These are phyloP conservation scores for Microcos paniculata DNA, from an alignment of 345 rosid species.

Conservation along the genomic window DNA sequence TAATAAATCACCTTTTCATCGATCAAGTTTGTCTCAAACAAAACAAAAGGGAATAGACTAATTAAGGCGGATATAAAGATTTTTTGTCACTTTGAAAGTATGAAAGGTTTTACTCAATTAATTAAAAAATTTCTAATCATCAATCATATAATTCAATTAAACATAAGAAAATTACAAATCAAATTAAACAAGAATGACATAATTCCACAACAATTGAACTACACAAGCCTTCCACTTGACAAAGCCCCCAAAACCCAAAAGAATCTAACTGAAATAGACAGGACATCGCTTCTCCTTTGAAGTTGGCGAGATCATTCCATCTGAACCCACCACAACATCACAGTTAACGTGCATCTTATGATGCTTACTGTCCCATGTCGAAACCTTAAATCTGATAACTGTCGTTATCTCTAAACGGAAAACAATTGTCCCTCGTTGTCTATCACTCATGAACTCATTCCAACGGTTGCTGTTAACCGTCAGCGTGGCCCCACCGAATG, in stretches of 20 bases:
- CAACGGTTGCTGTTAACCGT: slow-evolving; percentile 53
- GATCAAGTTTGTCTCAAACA: too few species aligned
- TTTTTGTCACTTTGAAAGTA: too few species aligned
- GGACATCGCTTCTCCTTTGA: slow-evolving; percentile 62
- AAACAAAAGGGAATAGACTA: too few species aligned
- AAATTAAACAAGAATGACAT: too few species aligned
- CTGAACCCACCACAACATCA: slow-evolving; percentile 50
- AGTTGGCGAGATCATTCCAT: slow-evolving; percentile 55
- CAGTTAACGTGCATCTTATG: slow-evolving; percentile 73
- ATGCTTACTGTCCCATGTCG: slow-evolving; percentile 56
- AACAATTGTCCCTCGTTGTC: slow-evolving; percentile 48
- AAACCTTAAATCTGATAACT: slow-evolving; percentile 61
- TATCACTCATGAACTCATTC: slow-evolving; percentile 60
- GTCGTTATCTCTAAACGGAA: slow-evolving; percentile 66
- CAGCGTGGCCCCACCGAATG: slow-evolving; percentile 58
- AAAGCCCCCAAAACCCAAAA: not conserved
- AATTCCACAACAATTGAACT: not conserved
- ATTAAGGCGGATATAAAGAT: too few species aligned
- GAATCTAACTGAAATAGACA: slow-evolving; percentile 63
- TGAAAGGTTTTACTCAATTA: too few species aligned
- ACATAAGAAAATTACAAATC: too few species aligned
- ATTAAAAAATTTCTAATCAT: too few species aligned
- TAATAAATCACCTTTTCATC: too few species aligned
- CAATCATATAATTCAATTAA: too few species aligned
- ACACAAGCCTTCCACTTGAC: not conserved